Conservation (phyloP, 805 yeast genomes). For the Nakazawaea pomicola region DNA sequence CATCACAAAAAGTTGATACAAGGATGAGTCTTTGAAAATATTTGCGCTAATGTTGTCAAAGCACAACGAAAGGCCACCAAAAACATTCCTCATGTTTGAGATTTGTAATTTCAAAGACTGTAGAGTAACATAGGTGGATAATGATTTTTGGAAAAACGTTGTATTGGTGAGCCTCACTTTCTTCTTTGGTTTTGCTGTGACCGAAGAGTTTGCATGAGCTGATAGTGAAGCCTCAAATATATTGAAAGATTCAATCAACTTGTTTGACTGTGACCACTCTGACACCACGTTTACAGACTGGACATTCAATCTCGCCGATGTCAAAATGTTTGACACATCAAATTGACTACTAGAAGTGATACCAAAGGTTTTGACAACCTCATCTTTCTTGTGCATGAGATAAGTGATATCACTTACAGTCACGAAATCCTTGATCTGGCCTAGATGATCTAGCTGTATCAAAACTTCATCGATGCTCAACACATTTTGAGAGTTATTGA, state of each 20-base stretch:
- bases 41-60: slow-evolving; percentile 17
- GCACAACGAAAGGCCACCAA: slow-evolving; percentile 27
- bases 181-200: slow-evolving; percentile 9
- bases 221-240: slow-evolving; percentile 7
- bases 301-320: slow-evolving; percentile 15
- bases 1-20: slow-evolving; percentile 15
- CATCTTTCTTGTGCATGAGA: slow-evolving; percentile 14
- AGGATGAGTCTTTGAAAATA: slow-evolving; percentile 15
- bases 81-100: slow-evolving; percentile 19
- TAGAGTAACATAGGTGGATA: slow-evolving; percentile 15
- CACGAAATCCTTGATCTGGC: slow-evolving; percentile 18
- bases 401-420: slow-evolving; percentile 21
- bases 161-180: slow-evolving; percentile 22
- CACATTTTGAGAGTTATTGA: slow-evolving; percentile 28
- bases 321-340: slow-evolving; percentile 21
- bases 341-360: slow-evolving; percentile 16
- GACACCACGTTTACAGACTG: slow-evolving; percentile 25
- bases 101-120: slow-evolving; percentile 16
- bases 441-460: slow-evolving; percentile 12
- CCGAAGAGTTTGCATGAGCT: neutral
- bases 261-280: slow-evolving; percentile 23
- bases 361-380: slow-evolving; percentile 23
- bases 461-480: slow-evolving; percentile 30
- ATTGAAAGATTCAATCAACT: slow-evolving; percentile 16
- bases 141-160: slow-evolving; percentile 18